Evolutionary conservation across 2,329 filamentous ascomycete species (phyloP), one percentile per base, ranked within the genome.

Genomic region (Colletotrichum higginsianum): DNA sequence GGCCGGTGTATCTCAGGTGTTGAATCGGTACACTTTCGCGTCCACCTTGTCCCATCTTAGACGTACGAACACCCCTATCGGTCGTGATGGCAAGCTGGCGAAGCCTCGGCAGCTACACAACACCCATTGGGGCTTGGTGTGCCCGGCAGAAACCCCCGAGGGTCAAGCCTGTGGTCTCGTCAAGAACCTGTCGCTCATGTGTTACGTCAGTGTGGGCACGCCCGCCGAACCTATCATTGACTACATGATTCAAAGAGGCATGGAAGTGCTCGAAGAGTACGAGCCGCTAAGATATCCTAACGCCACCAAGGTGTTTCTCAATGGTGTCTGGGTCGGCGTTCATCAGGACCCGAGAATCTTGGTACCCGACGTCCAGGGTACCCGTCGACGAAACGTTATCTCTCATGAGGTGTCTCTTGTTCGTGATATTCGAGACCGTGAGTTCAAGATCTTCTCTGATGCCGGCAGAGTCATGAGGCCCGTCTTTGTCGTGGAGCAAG

Each of bases 371-470:
- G 93, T 98, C 55, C 88, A 93, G 77, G 89, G 92, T 64, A 88
- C 97, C 64, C 91, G 95, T 76, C 89, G 96, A 67, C 92, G 92
- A 75, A 93, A 94, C 73, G 91, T 94, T 78, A 92, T 99, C 73
- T 95, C 94, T 16, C 93, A 94, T 76, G 96, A 98, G 84, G 95
- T 98, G 76, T 98, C 95, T 74, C 89, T 99, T 77, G 94, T 99
- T 78, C 91, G 96, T 79, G 96, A 99, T 79, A 98, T 99, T 77
- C 92, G 97, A 81, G 96, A 99, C 78, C 91, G 96, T 77, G 96
- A 99, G 82, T 98, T 99, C 88, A 97, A 97, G 84, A 96, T 99
- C 77, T 98, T 98, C 82, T 98, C 96, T 3, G 96, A 99, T 81
- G 96, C 96, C 52, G 96, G 96, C 38, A 92, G 96, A 82, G 95